Percentiles rank a stretch among this genome's conserved stretches.
Evolutionary conservation across 2,329 filamentous ascomycete species (phyloP).

Genomic region (Ascochyta rabiei): DNA sequence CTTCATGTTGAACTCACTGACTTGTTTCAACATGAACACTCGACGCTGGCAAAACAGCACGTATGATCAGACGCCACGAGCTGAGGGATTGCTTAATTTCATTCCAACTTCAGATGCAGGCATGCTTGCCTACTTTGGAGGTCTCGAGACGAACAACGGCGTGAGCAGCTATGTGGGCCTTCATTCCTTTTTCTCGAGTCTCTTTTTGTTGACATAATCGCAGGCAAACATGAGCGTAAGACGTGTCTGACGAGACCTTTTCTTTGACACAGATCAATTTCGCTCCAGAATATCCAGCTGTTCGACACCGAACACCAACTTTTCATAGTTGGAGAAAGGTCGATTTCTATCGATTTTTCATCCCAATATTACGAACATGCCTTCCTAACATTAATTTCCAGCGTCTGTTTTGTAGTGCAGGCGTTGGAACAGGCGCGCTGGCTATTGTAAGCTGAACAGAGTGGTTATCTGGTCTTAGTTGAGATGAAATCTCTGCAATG

Average conservation of each 20-base stretch:
- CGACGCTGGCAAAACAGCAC: constrained; percentile 58
- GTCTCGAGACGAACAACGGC: constrained; percentile 45
- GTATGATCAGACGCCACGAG: constrained; percentile 57
- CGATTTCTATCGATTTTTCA: too few species aligned
- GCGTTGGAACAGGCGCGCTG: too few species aligned
- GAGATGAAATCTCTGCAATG: too few species aligned
- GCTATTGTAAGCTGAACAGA: too few species aligned
- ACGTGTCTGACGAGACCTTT: not conserved
- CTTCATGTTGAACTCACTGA: constrained; percentile 53
- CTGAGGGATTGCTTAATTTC: constrained; percentile 64
- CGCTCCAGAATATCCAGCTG: constrained; percentile 51
- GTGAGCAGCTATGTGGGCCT: constrained; percentile 10
- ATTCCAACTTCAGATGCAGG: constrained; percentile 63
- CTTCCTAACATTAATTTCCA: too few species aligned
- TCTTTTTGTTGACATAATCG: constrained; percentile 2
- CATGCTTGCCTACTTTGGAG: constrained; percentile 65
- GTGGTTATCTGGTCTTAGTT: too few species aligned
- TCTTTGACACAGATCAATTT: not conserved
- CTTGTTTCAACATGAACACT: constrained; percentile 58
- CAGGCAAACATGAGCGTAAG: constrained; percentile 30
- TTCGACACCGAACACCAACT: too few species aligned
- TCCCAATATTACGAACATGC: constrained; percentile 63
- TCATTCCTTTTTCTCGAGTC: not conserved
- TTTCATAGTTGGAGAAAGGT: too few species aligned
- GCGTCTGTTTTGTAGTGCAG: too few species aligned